These are phyloP conservation scores for Yamagishiella unicocca DNA, from an alignment of 139 green algal genomes.

Conservation along the genomic window DNA sequence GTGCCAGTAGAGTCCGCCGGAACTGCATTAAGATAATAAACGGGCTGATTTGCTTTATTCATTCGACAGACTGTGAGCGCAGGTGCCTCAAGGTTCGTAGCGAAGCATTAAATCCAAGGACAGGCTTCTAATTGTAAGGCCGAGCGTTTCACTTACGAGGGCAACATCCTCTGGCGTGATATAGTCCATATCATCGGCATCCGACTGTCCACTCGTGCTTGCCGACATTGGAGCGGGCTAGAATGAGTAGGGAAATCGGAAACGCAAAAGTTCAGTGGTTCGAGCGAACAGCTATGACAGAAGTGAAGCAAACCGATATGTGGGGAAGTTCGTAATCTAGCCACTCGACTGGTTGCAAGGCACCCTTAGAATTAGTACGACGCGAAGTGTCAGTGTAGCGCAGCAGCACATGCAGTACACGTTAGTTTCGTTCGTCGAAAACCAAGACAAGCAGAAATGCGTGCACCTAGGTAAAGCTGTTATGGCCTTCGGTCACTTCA, in stretches of 20 bases:
- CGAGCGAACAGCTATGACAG: background rate
- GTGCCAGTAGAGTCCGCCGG: conserved; percentile 37
- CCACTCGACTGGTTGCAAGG: too few species aligned
- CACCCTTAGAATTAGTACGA: too few species aligned
- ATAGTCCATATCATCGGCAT: conserved; percentile 19
- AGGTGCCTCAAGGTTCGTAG: background rate
- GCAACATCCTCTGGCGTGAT: conserved; percentile 11
- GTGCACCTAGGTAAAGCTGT: too few species aligned
- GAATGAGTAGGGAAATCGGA: background rate
- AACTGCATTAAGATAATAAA: conserved; percentile 40
- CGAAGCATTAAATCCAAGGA: background rate
- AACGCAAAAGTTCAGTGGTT: background rate
- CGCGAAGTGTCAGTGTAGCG: too few species aligned
- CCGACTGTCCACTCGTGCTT: conserved; percentile 13
- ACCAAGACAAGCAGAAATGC: too few species aligned
- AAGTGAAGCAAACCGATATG: too few species aligned
- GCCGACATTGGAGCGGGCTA: background rate
- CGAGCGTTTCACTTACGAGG: background rate
- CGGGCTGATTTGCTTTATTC: too few species aligned
- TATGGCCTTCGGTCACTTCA: too few species aligned
- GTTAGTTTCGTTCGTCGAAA: too few species aligned
- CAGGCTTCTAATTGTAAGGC: background rate
- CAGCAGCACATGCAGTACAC: too few species aligned
- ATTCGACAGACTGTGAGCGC: background rate
- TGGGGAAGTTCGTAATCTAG: too few species aligned